Evolutionary conservation across 2,329 filamentous ascomycete genomes (phyloP), one percentile per base, ranked within the genome.

Genomic region (Scedosporium apiospermum): DNA sequence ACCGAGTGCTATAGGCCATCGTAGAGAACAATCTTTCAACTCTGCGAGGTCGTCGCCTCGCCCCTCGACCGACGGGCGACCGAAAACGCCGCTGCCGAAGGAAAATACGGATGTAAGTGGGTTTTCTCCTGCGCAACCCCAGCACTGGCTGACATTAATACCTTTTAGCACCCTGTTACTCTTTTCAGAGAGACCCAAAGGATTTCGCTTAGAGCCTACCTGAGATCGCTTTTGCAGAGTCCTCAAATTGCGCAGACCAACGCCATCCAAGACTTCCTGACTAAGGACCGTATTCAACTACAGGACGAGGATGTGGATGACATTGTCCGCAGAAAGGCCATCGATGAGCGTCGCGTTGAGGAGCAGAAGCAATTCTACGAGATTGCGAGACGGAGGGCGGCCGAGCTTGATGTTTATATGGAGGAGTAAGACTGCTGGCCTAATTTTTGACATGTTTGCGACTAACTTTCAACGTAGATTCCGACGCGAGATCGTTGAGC

Each of bases 361-460:
- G 95, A 99, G 74, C 95, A 99, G 73, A 89, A 87, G 71, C 85
- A 87, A 66, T 99, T 99, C 72, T 99, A 97, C 73, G 93, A 99
- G 72, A 93, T 99, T 71, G 95, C 95, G 7, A 82, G 92, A 67
- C 88, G 92, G 73, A 86, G 95, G 66, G 95, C 95, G 1, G 89
- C 90, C 4, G 95, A 98, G 70, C 81, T 99, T 60, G 95, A 99
- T 74, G 90, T 96, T 26, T 97, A 98, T 72, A 99, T 99, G 95
- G 95, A 99, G 75, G 76, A 96, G 87, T 91, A 75, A 75, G 87
- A 77, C 65, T 7, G 58, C 59, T 42, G 59, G 49, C 14, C 5
- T 18, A 12, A 6, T 10, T 46, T 65, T 51, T 30, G 4, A 53
- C 12, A 1, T 44, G 16, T 41, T 57, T 6, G 23, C 34, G 6